Base-by-base conservation (phyloP, 371 early-diverging fungal genomes). In the Neoconidiobolus thromboides region DNA sequence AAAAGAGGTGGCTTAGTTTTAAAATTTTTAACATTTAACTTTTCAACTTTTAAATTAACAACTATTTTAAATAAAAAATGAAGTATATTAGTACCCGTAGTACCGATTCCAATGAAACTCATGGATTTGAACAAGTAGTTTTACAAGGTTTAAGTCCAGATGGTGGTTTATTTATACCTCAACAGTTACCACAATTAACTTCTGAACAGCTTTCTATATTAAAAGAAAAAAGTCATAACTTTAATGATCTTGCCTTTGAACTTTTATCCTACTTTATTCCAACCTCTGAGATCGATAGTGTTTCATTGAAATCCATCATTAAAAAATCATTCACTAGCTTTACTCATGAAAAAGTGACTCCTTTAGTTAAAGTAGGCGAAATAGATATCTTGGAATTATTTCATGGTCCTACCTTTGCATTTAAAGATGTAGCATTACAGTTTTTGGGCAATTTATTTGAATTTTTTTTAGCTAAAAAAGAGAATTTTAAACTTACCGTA, bases 391-490 rank as follows among this genome's bases (percentile, higher is more conserved):
- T 96, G 60, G 96, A 96, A 73, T 79, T 96, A 47, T 93, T 91
- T 84, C 94, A 92, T 63, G 97, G 96, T 1, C 96, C 96, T 7
- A 96, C 96, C 1, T 92, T 91, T 73, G 95, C 95, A 26, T 96
- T 96, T 76, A 96, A 96, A 75, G 97, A 96, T 64, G 93, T 95
- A 48, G 97, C 96, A 3, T 76, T 95, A 63, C 97, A 96, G 72
- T 86, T 93, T 62, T 76, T 94, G 43, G 97, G 97, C 43, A 95
- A 96, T 76, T 70, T 96, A 64, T 96, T 96, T 67, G 94, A 96
- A 73, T 96, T 84, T 75, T 93, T 96, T 69, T 81, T 96, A 59
- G 65, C 65, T 3, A 70, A 76, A 48, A 63, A 72, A 3, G 66
- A 66, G 1, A 73, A 70, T n/a, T 65, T 67, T 38, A 68, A 73